A percentile compares a stretch with the other conserved stretches of the same genome.
Conservation (phyloP, 1,284 basidiomycete species). For the Puccinia triticina region DNA sequence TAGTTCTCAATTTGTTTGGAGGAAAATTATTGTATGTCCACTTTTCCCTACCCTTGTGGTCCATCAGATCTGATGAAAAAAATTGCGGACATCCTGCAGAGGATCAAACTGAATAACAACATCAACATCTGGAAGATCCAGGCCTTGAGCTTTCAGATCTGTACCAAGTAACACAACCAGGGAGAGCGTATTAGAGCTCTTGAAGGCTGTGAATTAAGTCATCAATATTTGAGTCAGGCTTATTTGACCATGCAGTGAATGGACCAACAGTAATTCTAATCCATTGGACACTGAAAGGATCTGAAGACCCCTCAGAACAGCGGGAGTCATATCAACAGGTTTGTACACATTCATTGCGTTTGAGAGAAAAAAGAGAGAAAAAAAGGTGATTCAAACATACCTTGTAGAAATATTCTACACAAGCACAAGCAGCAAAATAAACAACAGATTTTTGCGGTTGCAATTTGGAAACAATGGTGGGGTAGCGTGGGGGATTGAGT, state of each 20-base stretch:
- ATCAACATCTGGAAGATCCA: slow-evolving; percentile 93
- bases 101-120: slow-evolving; percentile 94
- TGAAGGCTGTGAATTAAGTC: slow-evolving; percentile 67
- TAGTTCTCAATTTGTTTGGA: slow-evolving; percentile 74
- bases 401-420: slow-evolving; percentile 94
- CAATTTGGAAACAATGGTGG: too few relatives aligned
- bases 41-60: slow-evolving; percentile 88
- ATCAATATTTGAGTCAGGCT: slow-evolving; percentile 76
- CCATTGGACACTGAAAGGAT: slow-evolving; percentile 70
- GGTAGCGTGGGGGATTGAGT: too few relatives aligned
- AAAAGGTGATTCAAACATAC: slow-evolving; percentile 62
- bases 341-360: too few relatives aligned
- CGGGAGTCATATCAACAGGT: slow-evolving; percentile 13
- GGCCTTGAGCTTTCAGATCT: slow-evolving; percentile 92
- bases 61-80: slow-evolving; percentile 90
- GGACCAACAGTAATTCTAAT: slow-evolving; percentile 66
- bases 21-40: slow-evolving; percentile 81
- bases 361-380: not conserved
- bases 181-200: slow-evolving; percentile 62
- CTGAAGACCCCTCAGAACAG: slow-evolving; percentile 62
- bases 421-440: slow-evolving; percentile 95
- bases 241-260: slow-evolving; percentile 77
- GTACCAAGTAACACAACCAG: slow-evolving; percentile 88
- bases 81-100: slow-evolving; percentile 90
- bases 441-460: slow-evolving; percentile 92